Evolutionary conservation across 352 stramenopile genomes (phyloP).

Genomic region (Pythium biforme): DNA sequence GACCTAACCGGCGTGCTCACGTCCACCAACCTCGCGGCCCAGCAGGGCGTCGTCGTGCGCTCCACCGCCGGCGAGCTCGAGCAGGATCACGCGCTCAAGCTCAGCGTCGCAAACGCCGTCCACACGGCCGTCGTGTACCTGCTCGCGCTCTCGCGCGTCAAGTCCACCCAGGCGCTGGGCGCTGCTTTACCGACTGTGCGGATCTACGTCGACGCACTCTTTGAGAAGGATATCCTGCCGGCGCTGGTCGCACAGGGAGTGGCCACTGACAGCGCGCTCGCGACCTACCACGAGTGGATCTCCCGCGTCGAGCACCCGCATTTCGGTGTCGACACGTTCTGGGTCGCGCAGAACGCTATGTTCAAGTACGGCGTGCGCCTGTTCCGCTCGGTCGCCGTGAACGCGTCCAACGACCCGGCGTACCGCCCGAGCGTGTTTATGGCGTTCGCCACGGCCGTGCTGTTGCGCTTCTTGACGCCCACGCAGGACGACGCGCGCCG

Average conservation of each 20-base stretch:
- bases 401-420: slow-evolving; percentile 22
- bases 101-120: slow-evolving; percentile 90
- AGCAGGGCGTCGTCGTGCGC: slow-evolving; percentile 57
- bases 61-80: slow-evolving; percentile 45
- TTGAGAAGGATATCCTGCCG: slow-evolving; percentile 72
- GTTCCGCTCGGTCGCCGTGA: slow-evolving; percentile 32
- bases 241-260: slow-evolving; percentile 37
- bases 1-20: slow-evolving; percentile 50
- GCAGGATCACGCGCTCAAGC: slow-evolving; percentile 88
- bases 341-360: slow-evolving; percentile 90
- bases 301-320: slow-evolving; percentile 73
- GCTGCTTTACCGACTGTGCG: slow-evolving; percentile 36
- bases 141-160: slow-evolving; percentile 47
- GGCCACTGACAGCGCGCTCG: slow-evolving; percentile 33
- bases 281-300: slow-evolving; percentile 85
- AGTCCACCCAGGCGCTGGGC: slow-evolving; percentile 32
- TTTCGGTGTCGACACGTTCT: slow-evolving; percentile 93
- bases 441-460: slow-evolving; percentile 45
- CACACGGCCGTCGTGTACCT: slow-evolving; percentile 90
- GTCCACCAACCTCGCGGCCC: slow-evolving; percentile 20
- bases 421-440: slow-evolving; percentile 43
- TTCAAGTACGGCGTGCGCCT: slow-evolving; percentile 46
- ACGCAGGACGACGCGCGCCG: slow-evolving; percentile 28
- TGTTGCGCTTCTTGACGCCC: slow-evolving; percentile 55
- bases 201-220: slow-evolving; percentile 83